A percentile compares a stretch with the other conserved stretches of the same genome.
Conservation (phyloP, 257 asterid species). For the Rauvolfia tetraphylla region DNA sequence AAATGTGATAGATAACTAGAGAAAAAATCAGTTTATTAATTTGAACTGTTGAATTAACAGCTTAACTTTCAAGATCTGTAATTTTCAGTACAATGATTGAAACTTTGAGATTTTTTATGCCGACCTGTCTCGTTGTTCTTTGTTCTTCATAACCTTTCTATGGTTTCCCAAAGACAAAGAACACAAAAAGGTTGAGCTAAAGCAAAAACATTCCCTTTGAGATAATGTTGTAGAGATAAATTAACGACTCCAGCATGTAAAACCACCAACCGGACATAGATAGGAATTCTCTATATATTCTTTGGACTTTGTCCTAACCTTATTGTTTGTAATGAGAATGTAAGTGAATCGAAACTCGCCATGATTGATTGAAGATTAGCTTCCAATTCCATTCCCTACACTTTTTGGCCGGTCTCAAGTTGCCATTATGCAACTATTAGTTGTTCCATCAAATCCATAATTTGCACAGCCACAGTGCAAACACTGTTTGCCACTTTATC, state of each 20-base stretch:
- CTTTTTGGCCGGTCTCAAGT: slow-evolving; percentile 2
- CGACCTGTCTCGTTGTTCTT: too few species aligned
- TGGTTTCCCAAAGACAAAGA: neutral
- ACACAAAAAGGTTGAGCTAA: neutral
- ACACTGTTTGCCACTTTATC: neutral
- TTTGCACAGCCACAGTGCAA: neutral
- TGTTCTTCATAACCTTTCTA: too few species aligned
- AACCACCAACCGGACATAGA: slow-evolving; percentile 9
- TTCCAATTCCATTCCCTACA: neutral
- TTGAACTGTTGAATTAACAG: too few species aligned
- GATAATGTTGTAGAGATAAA: neutral
- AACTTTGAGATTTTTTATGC: too few species aligned
- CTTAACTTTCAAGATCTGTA: too few species aligned
- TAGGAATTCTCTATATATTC: neutral
- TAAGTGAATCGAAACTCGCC: neutral
- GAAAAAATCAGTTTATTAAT: too few species aligned
- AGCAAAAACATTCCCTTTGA: neutral
- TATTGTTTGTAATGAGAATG: neutral
- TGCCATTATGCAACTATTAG: slow-evolving; percentile 3
- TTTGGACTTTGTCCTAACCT: neutral
- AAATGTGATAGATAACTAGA: too few species aligned
- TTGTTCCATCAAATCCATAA: slow-evolving; percentile 19
- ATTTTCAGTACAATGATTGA: too few species aligned
- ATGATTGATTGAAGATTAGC: slow-evolving; percentile 3
- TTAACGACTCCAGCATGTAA: neutral